phyloP scores from a whole-genome alignment of 331 rosid species.

The Acacia pycnantha region DNA sequence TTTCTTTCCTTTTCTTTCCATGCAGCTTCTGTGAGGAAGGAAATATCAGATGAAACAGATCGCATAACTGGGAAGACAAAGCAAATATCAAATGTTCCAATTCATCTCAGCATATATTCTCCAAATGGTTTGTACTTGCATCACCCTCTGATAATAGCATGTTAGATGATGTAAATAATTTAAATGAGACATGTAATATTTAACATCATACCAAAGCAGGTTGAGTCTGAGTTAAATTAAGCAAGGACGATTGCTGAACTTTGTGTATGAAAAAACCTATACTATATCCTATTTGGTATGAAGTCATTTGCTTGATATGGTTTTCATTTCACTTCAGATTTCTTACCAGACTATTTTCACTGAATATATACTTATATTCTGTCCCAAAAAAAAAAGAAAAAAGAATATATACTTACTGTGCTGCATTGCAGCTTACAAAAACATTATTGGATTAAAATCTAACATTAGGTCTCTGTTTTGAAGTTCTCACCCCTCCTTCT shows the following conservation, averaged over 20 bases:
- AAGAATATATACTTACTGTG: background rate
- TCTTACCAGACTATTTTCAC: background rate
- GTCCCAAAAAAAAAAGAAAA: too few species aligned
- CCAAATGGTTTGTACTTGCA: constrained; percentile 77
- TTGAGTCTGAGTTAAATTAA: background rate
- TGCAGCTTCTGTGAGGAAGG: constrained; percentile 93
- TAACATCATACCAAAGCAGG: background rate
- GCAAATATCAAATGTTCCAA: constrained; percentile 91
- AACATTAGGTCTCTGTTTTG: background rate
- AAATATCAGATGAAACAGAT: constrained; percentile 93
- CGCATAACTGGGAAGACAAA: constrained; percentile 94
- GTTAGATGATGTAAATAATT: constrained; percentile 9
- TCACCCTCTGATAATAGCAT: constrained; percentile 5
- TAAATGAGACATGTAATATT: background rate
- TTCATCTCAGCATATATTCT: constrained; percentile 97
- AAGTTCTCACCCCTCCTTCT: background rate
- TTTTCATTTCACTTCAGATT: background rate
- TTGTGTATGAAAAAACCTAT: background rate
- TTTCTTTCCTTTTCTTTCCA: constrained; percentile 27
- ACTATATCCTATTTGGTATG: background rate
- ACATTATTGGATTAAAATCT: background rate
- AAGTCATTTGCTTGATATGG: background rate
- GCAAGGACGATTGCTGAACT: background rate
- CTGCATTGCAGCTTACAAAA: constrained; percentile 14
- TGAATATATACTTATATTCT: background rate